phyloP scores from a whole-genome alignment of 768 basidiomycete species.

The Collybia nuda region DNA sequence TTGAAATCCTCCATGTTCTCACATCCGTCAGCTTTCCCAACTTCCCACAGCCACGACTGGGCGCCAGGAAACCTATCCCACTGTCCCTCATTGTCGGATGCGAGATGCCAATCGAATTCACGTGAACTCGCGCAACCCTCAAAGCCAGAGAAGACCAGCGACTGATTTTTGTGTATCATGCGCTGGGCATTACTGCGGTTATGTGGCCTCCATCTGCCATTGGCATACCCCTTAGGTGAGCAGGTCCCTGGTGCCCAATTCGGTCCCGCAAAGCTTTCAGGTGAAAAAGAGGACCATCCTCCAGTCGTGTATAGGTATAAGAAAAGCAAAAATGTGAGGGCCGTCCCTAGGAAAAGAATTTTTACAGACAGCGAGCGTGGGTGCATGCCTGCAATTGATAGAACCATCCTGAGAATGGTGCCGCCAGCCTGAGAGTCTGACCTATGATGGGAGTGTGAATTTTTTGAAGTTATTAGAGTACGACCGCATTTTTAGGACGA shows the following conservation, averaged over 20 bases:
- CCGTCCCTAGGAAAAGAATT: slow-evolving; percentile 16
- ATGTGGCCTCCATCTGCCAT: slow-evolving; percentile 36
- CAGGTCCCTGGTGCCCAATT: slow-evolving; percentile 18
- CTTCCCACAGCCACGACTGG: slow-evolving; percentile 53
- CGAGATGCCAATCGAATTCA: slow-evolving; percentile 66
- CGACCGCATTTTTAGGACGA: too few relatives aligned
- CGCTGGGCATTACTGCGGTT: slow-evolving; percentile 29
- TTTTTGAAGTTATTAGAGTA: too few relatives aligned
- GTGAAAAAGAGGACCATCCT: slow-evolving; percentile 5
- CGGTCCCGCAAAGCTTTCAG: slow-evolving; percentile 7
- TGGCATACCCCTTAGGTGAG: slow-evolving; percentile 30
- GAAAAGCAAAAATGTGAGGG: slow-evolving; percentile 20
- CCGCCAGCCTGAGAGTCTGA: too few relatives aligned
- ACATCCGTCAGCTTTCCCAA: slow-evolving; percentile 39
- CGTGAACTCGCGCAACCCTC: slow-evolving; percentile 62
- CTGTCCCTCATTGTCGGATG: slow-evolving; percentile 43
- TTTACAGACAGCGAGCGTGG: slow-evolving; percentile 18
- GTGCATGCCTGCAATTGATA: slow-evolving; percentile 16
- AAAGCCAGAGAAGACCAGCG: slow-evolving; percentile 52
- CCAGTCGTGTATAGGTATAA: slow-evolving; percentile 21
- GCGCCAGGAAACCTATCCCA: slow-evolving; percentile 55
- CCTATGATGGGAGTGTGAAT: too few relatives aligned
- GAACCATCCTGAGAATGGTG: slow-evolving; percentile 2
- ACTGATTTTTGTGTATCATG: slow-evolving; percentile 42
- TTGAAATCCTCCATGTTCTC: slow-evolving; percentile 37